Percentiles rank a stretch among this genome's conserved stretches.
Conservation (phyloP, 2,329 filamentous ascomycete species). For the Botrytis aclada region DNA sequence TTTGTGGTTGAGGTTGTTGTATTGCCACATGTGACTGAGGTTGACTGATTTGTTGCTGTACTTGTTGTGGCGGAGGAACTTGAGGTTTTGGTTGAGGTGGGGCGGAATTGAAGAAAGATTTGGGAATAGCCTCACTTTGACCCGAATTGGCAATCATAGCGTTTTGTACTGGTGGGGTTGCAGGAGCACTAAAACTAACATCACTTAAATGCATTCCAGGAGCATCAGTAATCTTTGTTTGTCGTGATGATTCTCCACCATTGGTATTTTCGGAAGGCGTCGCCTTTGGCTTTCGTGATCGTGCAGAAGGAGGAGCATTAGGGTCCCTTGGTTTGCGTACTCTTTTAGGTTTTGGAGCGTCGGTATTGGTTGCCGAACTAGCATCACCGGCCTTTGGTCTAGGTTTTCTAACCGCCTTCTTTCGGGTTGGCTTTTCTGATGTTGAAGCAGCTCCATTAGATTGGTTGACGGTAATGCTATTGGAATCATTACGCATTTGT, state of each 20-base stretch:
- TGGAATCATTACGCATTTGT: conserved; percentile 23
- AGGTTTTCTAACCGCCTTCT: conserved; percentile 65
- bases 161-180: conserved; percentile 18
- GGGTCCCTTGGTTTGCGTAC: conserved; percentile 58
- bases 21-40: conserved; percentile 26
- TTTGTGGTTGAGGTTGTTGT: conserved; percentile 41
- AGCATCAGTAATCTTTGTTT: conserved; percentile 13
- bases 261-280: conserved; percentile 35
- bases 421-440: conserved; percentile 41
- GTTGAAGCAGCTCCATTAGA: conserved; percentile 22
- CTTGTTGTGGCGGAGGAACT: conserved; percentile 7
- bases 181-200: conserved; percentile 23
- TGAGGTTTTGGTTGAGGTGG: conserved; percentile 22
- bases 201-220: conserved; percentile 11
- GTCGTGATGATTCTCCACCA: conserved; percentile 14
- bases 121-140: conserved; percentile 41
- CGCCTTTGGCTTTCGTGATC: conserved; percentile 53
- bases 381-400: conserved; percentile 46
- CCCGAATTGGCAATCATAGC: conserved; percentile 35
- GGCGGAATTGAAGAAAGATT: conserved; percentile 32
- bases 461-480: conserved; percentile 29
- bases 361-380: conserved; percentile 43
- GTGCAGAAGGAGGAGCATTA: conserved; percentile 52
- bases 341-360: conserved; percentile 46
- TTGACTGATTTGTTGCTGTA: conserved; percentile 11